Evolutionary conservation across 176 grass and related monocot genomes (phyloP), one percentile per base, ranked within the genome.

Genomic region (Triticum urartu): DNA sequence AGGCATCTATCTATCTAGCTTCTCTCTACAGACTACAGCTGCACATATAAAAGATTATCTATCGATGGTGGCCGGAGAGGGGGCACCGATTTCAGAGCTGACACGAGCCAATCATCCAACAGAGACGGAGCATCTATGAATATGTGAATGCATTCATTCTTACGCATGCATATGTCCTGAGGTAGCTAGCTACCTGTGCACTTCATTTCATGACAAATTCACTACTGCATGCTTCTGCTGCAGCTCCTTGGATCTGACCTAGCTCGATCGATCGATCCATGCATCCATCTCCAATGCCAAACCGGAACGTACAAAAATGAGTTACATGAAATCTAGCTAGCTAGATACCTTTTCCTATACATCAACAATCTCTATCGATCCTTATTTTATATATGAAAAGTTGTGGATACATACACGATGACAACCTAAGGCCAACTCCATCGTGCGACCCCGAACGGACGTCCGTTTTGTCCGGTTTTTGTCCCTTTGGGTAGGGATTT

Each of bases 71-170:
- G 82, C 20, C 32, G 48, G 52, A 64, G 63, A 45, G 33, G 82
- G 64, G 30, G 68, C 75, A 76, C 88, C 81, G 78, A 86, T 90
- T 82, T 24, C 70, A 78, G 52, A 82, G 66, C 84, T 83, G 79
- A 90, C 88, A 83, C 22, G 79, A 72, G 79, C 88, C 84, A 90
- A 90, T 86, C 88, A 90, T 83, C 72, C 72, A 90, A 67, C 62
- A 62, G 47, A 75, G 56, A 85, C 58, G 87, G 66, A 84, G 80
- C 58, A 18, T 50, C 11, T 38, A 84, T 71, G 74, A 72, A 79
- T 34, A 77, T 21, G 47, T 54, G 47, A 33, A 32, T 77, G 47
- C 25, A 75, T 75, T 50, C 72, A 75, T 75, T 28, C 42, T 50
- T 70, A 39, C 64, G 9, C 43, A 72, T 24, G 75, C 66, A 65